phyloP scores from a whole-genome alignment of 192 early-diverging fungal species.

The Coemansia sp. region DNA sequence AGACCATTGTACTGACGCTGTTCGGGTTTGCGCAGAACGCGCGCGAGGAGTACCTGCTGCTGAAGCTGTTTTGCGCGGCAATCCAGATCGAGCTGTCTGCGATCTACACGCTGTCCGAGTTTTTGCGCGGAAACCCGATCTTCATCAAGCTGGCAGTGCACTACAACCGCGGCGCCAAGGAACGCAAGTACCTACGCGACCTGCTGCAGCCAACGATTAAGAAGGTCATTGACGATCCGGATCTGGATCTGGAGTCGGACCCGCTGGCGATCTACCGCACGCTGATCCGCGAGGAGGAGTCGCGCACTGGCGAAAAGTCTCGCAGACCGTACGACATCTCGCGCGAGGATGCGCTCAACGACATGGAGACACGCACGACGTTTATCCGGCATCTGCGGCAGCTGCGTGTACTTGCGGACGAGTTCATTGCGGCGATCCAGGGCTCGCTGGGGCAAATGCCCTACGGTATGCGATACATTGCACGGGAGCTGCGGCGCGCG shows the following conservation, averaged over 20 bases:
- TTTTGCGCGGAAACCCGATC: slow-evolving; percentile 91
- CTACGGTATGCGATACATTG: slow-evolving; percentile 94
- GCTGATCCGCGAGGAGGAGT: slow-evolving; percentile 88
- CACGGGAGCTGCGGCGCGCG: slow-evolving; percentile 78
- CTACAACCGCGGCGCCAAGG: slow-evolving; percentile 93
- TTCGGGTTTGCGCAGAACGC: slow-evolving; percentile 98
- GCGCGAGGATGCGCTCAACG: slow-evolving; percentile 76
- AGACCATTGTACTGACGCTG: slow-evolving; percentile 85
- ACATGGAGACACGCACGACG: slow-evolving; percentile 72
- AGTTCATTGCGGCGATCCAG: slow-evolving; percentile 81
- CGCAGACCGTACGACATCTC: slow-evolving; percentile 73
- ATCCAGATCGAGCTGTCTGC: slow-evolving; percentile 91
- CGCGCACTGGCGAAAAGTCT: slow-evolving; percentile 79
- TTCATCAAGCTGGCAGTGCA: slow-evolving; percentile 97
- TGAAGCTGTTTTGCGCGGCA: slow-evolving; percentile 87
- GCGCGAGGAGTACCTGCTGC: slow-evolving; percentile 93
- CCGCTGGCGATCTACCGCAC: slow-evolving; percentile 85
- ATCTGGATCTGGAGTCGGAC: slow-evolving; percentile 89
- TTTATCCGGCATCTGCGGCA: slow-evolving; percentile 72
- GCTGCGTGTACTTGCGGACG: slow-evolving; percentile 77
- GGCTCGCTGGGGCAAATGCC: slow-evolving; percentile 84
- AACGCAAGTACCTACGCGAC: slow-evolving; percentile 85
- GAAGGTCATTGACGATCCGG: slow-evolving; percentile 70
- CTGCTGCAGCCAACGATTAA: slow-evolving; percentile 82
- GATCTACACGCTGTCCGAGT: slow-evolving; percentile 82